Base-by-base conservation (phyloP, 2,329 filamentous ascomycete genomes). In the Bipolaris victoriae region DNA sequence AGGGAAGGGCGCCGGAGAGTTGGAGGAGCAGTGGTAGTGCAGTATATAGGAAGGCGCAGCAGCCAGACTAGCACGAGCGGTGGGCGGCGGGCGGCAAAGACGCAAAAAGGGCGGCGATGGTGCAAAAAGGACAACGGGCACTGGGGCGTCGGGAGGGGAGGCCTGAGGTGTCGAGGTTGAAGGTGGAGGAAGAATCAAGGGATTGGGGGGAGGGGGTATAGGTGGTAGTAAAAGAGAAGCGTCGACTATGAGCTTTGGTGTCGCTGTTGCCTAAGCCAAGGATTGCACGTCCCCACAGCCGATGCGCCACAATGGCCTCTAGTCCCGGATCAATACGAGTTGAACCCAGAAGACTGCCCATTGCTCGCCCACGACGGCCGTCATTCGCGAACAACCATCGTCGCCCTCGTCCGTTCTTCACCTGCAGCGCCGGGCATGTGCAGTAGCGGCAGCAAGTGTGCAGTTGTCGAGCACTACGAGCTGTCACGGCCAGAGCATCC, bases 41-140 rank as follows among this genome's bases (percentile, higher is more conserved):
- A 22, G 64, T 68, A 69, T 69, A 71, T 71, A 70, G 62, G 69
- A 73, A 68, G 73, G 70, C 70, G 72, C 68, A 66, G 71, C 70
- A 68, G 55, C 52, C 56, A 63, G 63, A 57, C 67, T 68, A 54
- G 69, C 64, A 71, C 65, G 68, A 63, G 61, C 60, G 64, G 65
- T 62, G 66, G 62, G 62, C 63, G 68, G 67, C 61, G 61, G 58
- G 63, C 64, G 68, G 68, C 61, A 62, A 61, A 63, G 33, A 39
- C 60, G 63, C 63, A 63, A 47, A 67, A 49, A 67, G 61, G 58
- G 64, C 65, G 64, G 67, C 65, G 60, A 66, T 62, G 60, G 67
- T 65, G 58, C 35, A 51, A 49, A 53, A 45, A 57, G 59, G 56
- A 31, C 50, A 63, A 65, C 63, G 13, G 9, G 61, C 63, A 53